A percentile compares a stretch with the other conserved stretches of the same genome.
These are phyloP conservation scores for Fragosphaeria purpurea DNA, from an alignment of 2,329 filamentous ascomycete species.

Conservation along the genomic window DNA sequence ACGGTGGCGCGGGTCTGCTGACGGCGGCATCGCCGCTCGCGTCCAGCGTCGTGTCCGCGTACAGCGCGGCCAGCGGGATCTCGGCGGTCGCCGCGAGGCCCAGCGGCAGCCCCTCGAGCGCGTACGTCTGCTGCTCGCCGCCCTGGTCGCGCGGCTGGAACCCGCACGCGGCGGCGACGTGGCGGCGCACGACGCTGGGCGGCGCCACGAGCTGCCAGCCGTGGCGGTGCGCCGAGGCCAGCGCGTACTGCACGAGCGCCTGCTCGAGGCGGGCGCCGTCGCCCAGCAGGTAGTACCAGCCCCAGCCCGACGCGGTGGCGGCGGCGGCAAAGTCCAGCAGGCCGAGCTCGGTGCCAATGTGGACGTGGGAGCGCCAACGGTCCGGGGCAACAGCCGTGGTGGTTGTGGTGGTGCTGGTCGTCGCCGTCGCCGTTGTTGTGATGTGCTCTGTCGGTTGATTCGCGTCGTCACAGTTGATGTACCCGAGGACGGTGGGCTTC, in stretches of 20 bases:
- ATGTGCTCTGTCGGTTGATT: slow-evolving; percentile 8
- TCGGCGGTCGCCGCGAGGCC: slow-evolving; percentile 84
- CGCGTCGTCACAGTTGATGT: slow-evolving; percentile 64
- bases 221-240: slow-evolving; percentile 58
- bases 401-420: slow-evolving; percentile 6
- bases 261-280: slow-evolving; percentile 92
- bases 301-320: slow-evolving; percentile 80
- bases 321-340: slow-evolving; percentile 84
- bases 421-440: not conserved
- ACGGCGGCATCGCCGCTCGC: slow-evolving; percentile 16
- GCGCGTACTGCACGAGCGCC: slow-evolving; percentile 77
- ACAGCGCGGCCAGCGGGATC: slow-evolving; percentile 87
- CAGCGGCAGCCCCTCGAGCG: slow-evolving; percentile 61
- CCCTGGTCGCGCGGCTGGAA: slow-evolving; percentile 88
- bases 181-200: slow-evolving; percentile 82
- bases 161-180: slow-evolving; percentile 83
- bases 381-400: slow-evolving; percentile 24
- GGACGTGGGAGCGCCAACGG: slow-evolving; percentile 65
- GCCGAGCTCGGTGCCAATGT: slow-evolving; percentile 76
- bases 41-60: slow-evolving; percentile 62
- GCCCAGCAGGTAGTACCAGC: slow-evolving; percentile 94
- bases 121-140: slow-evolving; percentile 87
- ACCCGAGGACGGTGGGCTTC: slow-evolving; percentile 55
- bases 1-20: slow-evolving; percentile 72
- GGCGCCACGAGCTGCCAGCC: slow-evolving; percentile 78